Conservation (phyloP, 2,329 filamentous ascomycete genomes). For the Allantophomopsis cytisporea region DNA sequence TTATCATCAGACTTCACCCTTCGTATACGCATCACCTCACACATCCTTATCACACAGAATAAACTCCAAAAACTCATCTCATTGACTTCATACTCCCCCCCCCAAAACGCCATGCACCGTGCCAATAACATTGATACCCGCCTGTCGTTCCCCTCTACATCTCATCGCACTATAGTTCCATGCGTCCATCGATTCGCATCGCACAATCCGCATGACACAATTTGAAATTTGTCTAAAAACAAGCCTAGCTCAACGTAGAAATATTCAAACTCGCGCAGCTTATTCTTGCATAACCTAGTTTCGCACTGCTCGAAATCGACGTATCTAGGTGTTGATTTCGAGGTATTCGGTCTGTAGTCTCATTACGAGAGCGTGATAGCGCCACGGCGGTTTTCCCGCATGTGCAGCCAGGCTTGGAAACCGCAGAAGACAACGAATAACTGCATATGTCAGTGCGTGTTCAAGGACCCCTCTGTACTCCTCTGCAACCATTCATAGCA, state of each 20-base stretch:
- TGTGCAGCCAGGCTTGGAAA: slow-evolving; percentile 75
- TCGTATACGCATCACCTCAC: no score
- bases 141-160: background rate
- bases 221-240: no score
- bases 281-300: no score
- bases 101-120: background rate
- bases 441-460: slow-evolving; percentile 26
- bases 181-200: no score
- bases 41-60: background rate
- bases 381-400: slow-evolving; percentile 69
- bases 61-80: background rate
- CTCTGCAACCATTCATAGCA: background rate
- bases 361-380: slow-evolving; percentile 58
- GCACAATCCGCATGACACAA: no score
- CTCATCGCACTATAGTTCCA: no score
- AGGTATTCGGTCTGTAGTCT: background rate
- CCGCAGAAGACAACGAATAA: slow-evolving; percentile 86
- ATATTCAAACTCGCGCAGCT: no score
- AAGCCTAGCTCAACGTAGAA: no score
- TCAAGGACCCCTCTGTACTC: background rate
- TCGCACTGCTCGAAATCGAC: no score
- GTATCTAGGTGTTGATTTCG: no score
- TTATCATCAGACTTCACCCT: no score
- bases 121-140: background rate
- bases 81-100: background rate